phyloP scores from a whole-genome alignment of 2,329 filamentous ascomycete species.

The Teratosphaeria destructans region DNA sequence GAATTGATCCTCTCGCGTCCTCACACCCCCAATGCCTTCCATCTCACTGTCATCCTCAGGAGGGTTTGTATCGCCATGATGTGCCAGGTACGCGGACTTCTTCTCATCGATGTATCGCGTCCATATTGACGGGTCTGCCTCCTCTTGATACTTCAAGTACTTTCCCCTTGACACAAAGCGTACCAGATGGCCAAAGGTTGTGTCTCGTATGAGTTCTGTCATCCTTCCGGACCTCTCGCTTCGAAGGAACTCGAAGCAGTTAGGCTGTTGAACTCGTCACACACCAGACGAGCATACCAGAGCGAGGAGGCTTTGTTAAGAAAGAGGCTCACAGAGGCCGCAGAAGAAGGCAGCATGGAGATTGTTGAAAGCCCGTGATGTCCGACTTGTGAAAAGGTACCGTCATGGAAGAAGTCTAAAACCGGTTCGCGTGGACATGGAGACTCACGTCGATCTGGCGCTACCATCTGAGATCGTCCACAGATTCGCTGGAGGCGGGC shows the following conservation, averaged over 20 bases:
- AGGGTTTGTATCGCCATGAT: slow-evolving; percentile 32
- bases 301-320: not conserved
- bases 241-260: not conserved
- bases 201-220: slow-evolving; percentile 32
- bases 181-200: slow-evolving; percentile 38
- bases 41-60: slow-evolving; percentile 24
- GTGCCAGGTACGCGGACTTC: slow-evolving; percentile 39
- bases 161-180: slow-evolving; percentile 33
- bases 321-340: not conserved
- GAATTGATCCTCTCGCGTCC: slow-evolving; percentile 16
- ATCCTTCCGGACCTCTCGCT: slow-evolving; percentile 9
- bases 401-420: not conserved
- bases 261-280: not conserved
- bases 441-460: not conserved
- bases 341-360: not conserved
- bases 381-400: not conserved
- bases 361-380: not conserved
- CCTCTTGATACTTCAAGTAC: slow-evolving; percentile 38
- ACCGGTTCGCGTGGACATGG: not conserved
- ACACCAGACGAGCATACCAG: not conserved
- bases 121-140: slow-evolving; percentile 39
- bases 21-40: slow-evolving; percentile 14
- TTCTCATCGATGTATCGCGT: slow-evolving; percentile 39
- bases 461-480: not conserved
- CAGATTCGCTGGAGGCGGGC: not conserved